A percentile compares a stretch with the other conserved stretches of the same genome.
phyloP scores from a whole-genome alignment of 2,329 filamentous ascomycete genomes.

The Talaromyces verruculosus region DNA sequence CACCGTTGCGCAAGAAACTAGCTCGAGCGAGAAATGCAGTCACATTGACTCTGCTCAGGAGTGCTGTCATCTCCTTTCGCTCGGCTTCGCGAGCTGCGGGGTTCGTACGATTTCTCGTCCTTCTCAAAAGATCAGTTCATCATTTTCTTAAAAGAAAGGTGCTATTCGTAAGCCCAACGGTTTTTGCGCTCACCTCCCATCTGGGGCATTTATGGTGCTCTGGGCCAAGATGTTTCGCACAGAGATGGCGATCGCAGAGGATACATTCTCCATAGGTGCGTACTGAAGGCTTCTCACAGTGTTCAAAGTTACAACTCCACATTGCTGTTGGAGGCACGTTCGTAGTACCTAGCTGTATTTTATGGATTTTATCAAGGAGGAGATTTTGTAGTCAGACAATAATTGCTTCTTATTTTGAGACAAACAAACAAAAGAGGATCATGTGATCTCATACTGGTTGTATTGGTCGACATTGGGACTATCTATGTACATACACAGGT shows the following conservation, averaged over 20 bases:
- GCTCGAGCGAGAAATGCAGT: background rate
- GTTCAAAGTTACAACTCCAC: conserved; percentile 38
- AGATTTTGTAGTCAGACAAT: background rate
- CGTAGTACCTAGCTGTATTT: background rate
- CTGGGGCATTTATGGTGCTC: too few relatives aligned
- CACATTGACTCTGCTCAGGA: conserved; percentile 41
- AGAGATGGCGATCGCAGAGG: conserved; percentile 30
- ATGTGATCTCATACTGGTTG: background rate
- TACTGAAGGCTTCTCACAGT: conserved; percentile 36
- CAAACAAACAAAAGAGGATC: background rate
- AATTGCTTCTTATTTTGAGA: background rate
- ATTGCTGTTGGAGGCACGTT: conserved; percentile 24
- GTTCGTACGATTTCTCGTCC: too few relatives aligned
- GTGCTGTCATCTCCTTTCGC: conserved; percentile 34
- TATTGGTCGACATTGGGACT: background rate
- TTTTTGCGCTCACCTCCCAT: too few relatives aligned
- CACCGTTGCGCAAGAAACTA: too few relatives aligned
- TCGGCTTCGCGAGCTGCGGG: conserved; percentile 31
- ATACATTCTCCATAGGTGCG: conserved; percentile 41
- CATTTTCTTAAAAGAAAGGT: too few relatives aligned
- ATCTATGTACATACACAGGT: too few relatives aligned
- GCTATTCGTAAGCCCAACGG: too few relatives aligned
- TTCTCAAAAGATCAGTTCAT: too few relatives aligned
- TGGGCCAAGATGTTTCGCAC: too few relatives aligned
- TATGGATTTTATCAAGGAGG: background rate